Percentiles rank a stretch among this genome's conserved stretches.
These are phyloP conservation scores for Prunus davidiana DNA, from an alignment of 306 rosid species.

Conservation along the genomic window DNA sequence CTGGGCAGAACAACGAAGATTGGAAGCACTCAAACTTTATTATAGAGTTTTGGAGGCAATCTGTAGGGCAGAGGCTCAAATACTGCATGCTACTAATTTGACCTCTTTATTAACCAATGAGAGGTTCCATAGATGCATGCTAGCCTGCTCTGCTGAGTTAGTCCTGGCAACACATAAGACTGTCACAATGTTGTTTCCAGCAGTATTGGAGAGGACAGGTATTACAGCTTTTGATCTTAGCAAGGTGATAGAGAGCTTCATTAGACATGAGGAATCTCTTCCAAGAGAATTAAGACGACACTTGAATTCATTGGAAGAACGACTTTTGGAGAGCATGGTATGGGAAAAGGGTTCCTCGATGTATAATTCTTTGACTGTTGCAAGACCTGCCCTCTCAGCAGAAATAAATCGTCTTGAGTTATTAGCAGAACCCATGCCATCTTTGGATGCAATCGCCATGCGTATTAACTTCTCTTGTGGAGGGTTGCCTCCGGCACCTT, in stretches of 20 bases:
- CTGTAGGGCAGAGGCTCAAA: conserved; percentile 96
- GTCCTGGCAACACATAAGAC: conserved; percentile 99
- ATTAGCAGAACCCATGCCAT: conserved; percentile 97
- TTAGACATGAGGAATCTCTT: conserved; percentile 94
- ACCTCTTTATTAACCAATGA: conserved; percentile 88
- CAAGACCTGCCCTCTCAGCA: conserved; percentile 73
- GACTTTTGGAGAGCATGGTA: conserved; percentile 97
- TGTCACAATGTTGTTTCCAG: conserved; percentile 96
- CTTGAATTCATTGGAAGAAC: conserved; percentile 94
- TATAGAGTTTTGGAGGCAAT: conserved; percentile 92
- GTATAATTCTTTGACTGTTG: conserved; percentile 93
- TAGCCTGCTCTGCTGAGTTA: conserved; percentile 95
- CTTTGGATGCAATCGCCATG: conserved; percentile 85
- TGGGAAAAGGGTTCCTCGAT: conserved; percentile 99
- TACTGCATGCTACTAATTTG: conserved; percentile 80
- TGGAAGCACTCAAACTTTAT: conserved; percentile 86
- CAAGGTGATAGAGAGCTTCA: conserved; percentile 98
- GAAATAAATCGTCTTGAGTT: conserved; percentile 81
- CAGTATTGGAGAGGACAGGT: conserved; percentile 95
- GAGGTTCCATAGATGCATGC: conserved; percentile 99
- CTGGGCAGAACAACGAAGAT: conserved; percentile 94
- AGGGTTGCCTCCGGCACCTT: conserved; percentile 66
- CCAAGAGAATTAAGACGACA: conserved; percentile 97
- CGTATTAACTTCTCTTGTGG: conserved; percentile 76
- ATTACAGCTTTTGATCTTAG: conserved; percentile 98